Percentiles rank a stretch among this genome's conserved stretches.
Evolutionary conservation across 371 early-diverging fungal genomes (phyloP).

Genomic region (Paraphysoderma sedebokerense): DNA sequence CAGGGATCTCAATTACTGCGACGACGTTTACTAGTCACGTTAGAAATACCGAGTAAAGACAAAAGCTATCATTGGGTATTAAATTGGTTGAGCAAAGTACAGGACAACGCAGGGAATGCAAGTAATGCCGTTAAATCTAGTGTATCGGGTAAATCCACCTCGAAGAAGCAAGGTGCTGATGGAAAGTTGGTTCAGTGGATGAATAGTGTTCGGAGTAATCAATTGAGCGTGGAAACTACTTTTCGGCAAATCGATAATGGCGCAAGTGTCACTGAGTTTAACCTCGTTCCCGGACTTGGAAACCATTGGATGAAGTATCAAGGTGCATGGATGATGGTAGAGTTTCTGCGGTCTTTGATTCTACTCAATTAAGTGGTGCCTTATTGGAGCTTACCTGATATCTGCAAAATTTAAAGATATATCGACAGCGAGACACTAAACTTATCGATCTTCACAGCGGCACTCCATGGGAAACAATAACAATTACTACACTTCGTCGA

Average conservation of each 20-base stretch:
- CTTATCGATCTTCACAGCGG: slow-evolving; percentile 82
- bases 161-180: too few species aligned
- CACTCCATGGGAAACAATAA: slow-evolving; percentile 86
- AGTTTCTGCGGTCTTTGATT: background rate
- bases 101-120: too few species aligned
- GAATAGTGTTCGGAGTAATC: slow-evolving; percentile 28
- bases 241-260: slow-evolving; percentile 84
- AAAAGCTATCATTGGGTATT: slow-evolving; percentile 85
- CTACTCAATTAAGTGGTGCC: background rate
- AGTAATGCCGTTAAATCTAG: too few species aligned
- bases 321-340: slow-evolving; percentile 64
- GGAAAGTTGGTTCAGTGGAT: too few species aligned
- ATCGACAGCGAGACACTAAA: slow-evolving; percentile 58
- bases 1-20: slow-evolving; percentile 46
- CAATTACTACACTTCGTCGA: slow-evolving; percentile 68
- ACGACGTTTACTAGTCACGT: slow-evolving; percentile 64
- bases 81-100: slow-evolving; percentile 54
- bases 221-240: slow-evolving; percentile 72
- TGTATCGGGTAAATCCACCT: too few species aligned
- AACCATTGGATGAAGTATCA: slow-evolving; percentile 68
- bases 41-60: slow-evolving; percentile 90
- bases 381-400: too few species aligned
- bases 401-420: slow-evolving; percentile 36
- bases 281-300: slow-evolving; percentile 84
- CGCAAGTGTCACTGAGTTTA: slow-evolving; percentile 59